Evolutionary conservation across 176 grass and related monocot species (phyloP).

Genomic region (Lolium multiflorum): DNA sequence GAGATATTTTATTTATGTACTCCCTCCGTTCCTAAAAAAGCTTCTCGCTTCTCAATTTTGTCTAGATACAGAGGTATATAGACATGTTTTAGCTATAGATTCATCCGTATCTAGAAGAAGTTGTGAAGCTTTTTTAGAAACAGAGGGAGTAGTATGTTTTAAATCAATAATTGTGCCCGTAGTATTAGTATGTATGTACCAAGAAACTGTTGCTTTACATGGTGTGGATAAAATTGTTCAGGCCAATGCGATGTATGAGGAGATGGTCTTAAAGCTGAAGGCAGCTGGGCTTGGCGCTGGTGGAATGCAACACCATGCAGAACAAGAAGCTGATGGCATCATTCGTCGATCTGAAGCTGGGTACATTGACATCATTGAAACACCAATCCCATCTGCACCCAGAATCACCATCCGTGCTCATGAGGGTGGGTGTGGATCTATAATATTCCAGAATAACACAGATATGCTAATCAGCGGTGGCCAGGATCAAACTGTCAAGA

Average conservation of each 20-base stretch:
- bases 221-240: slow-evolving; percentile 45
- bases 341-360: slow-evolving; percentile 83
- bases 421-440: slow-evolving; percentile 87
- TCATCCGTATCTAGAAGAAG: too few relatives aligned
- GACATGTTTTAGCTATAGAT: too few relatives aligned
- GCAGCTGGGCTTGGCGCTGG: slow-evolving; percentile 73
- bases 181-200: slow-evolving; percentile 6
- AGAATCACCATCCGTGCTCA: slow-evolving; percentile 81
- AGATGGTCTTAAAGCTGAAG: slow-evolving; percentile 83
- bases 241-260: slow-evolving; percentile 98
- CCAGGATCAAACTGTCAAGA: slow-evolving; percentile 92
- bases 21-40: too few relatives aligned
- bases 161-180: slow-evolving; percentile 7
- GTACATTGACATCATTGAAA: slow-evolving; percentile 60
- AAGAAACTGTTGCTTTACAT: slow-evolving; percentile 32
- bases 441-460: slow-evolving; percentile 81
- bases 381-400: slow-evolving; percentile 74
- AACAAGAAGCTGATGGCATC: slow-evolving; percentile 87
- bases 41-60: too few relatives aligned
- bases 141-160: slow-evolving; percentile 19
- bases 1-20: neutral
- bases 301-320: slow-evolving; percentile 81
- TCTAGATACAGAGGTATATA: too few relatives aligned
- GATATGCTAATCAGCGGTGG: slow-evolving; percentile 91
- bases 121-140: too few relatives aligned